Evolutionary conservation across 2,329 filamentous ascomycete species (phyloP).

Genomic region (Trichoderma sp.): DNA sequence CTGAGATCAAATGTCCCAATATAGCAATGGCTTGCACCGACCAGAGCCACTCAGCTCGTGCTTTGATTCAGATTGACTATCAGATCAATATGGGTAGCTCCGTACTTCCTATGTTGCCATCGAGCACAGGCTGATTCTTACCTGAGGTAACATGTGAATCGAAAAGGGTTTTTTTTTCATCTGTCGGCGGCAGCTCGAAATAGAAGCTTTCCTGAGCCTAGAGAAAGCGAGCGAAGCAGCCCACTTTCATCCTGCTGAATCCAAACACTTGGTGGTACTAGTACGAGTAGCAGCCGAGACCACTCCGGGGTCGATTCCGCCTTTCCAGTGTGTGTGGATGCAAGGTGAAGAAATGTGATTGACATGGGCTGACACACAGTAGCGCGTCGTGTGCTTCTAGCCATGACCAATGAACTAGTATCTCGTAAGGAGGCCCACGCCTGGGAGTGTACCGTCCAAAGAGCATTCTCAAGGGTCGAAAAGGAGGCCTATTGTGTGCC

Average conservation of each 20-base stretch:
- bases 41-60: not conserved
- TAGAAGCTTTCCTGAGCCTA: not conserved
- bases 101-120: not conserved
- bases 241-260: not conserved
- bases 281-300: not conserved
- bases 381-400: constrained; percentile 13
- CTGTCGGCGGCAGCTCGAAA: not conserved
- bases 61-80: not conserved
- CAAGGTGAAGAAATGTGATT: constrained; percentile 16
- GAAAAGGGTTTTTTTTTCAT: not conserved
- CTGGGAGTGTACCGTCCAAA: not conserved
- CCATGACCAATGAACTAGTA: constrained; percentile 11
- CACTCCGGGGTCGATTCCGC: constrained; percentile 1
- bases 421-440: not conserved
- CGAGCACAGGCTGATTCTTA: not conserved
- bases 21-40: not conserved
- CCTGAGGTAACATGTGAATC: not conserved
- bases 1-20: not conserved
- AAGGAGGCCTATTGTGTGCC: not conserved
- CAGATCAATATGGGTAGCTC: not conserved
- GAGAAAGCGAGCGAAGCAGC: not conserved
- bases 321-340: constrained; percentile 1
- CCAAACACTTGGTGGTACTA: not conserved
- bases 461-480: not conserved
- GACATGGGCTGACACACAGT: constrained; percentile 20